Percentiles rank a stretch among this genome's conserved stretches.
These are phyloP conservation scores for Mucor racemosus DNA, from an alignment of 371 early-diverging fungal species.

Conservation along the genomic window DNA sequence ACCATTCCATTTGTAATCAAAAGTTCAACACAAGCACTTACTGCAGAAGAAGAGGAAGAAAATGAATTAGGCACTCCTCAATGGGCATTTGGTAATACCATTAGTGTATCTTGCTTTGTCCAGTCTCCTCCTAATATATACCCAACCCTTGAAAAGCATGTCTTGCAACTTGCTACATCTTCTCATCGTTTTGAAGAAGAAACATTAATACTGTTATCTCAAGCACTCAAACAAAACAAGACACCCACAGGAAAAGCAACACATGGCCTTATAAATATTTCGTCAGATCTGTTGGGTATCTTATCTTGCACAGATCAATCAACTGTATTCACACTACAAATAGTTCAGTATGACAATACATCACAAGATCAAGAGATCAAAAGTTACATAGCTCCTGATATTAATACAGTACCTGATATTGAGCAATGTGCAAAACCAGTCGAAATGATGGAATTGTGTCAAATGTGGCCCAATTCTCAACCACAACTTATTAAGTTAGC, in stretches of 20 bases:
- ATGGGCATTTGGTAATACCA: slow-evolving; percentile 26
- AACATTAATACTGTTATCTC: slow-evolving; percentile 20
- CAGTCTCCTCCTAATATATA: slow-evolving; percentile 49
- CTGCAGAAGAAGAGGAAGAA: slow-evolving; percentile 18
- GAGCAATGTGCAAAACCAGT: slow-evolving; percentile 23
- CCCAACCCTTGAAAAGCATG: slow-evolving; percentile 52
- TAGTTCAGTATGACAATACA: slow-evolving; percentile 10
- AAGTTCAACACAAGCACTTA: slow-evolving; percentile 17
- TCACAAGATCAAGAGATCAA: not conserved
- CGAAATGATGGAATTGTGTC: slow-evolving; percentile 37
- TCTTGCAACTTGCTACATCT: slow-evolving; percentile 23
- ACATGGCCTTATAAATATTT: slow-evolving; percentile 24
- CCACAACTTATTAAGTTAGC: slow-evolving; percentile 25
- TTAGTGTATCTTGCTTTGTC: slow-evolving; percentile 40
- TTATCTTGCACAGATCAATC: slow-evolving; percentile 18
- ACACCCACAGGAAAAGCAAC: not conserved
- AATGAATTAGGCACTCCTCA: not conserved
- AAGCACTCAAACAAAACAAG: slow-evolving; percentile 10
- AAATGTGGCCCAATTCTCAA: slow-evolving; percentile 29
- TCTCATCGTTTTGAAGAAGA: slow-evolving; percentile 30
- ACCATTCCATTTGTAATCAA: slow-evolving; percentile 31
- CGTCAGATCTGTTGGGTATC: slow-evolving; percentile 20
- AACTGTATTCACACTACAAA: slow-evolving; percentile 19
- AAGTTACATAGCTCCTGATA: slow-evolving; percentile 5
- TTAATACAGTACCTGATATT: slow-evolving; percentile 10